Conservation (phyloP, 2,329 filamentous ascomycete genomes). For the Sphaerulina vaccinii region DNA sequence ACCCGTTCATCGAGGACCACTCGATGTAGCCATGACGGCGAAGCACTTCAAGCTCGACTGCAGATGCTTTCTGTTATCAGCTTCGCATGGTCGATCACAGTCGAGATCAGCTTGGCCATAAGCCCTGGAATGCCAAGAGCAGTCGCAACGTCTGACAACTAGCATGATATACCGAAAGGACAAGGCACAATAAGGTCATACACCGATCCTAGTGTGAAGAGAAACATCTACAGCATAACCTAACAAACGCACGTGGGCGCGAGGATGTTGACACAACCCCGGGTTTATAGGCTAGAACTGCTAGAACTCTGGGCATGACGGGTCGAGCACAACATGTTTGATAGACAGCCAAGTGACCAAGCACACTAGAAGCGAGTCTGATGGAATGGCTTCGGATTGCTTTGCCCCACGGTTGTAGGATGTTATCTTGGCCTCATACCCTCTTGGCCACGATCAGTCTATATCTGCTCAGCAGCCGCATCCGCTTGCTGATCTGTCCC, state of each 20-base stretch:
- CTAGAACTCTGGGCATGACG: not conserved
- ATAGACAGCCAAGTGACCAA: not conserved
- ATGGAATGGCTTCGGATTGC: conserved; percentile 5
- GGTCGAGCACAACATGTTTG: not conserved
- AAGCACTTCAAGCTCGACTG: not conserved
- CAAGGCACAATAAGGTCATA: not conserved
- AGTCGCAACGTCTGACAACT: not conserved
- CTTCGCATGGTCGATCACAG: not conserved
- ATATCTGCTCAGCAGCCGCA: conserved; percentile 5
- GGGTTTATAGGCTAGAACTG: not conserved
- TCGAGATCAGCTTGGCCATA: not conserved
- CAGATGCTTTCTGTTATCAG: not conserved
- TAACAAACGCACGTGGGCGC: conserved; percentile 4
- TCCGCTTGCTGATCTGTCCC: conserved; percentile 2
- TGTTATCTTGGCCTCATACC: conserved; percentile 4
- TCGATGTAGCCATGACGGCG: not conserved
- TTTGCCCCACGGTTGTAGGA: conserved; percentile 2
- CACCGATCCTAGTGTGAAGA: conserved; percentile 4
- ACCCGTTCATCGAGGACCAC: not conserved
- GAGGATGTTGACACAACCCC: not conserved
- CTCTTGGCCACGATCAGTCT: conserved; percentile 1
- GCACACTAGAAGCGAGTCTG: not conserved
- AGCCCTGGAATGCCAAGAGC: not conserved
- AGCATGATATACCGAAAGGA: not conserved
- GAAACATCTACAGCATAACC: not conserved